phyloP scores from a whole-genome alignment of 345 rosid genomes.

The Bruguiera sexangula region DNA sequence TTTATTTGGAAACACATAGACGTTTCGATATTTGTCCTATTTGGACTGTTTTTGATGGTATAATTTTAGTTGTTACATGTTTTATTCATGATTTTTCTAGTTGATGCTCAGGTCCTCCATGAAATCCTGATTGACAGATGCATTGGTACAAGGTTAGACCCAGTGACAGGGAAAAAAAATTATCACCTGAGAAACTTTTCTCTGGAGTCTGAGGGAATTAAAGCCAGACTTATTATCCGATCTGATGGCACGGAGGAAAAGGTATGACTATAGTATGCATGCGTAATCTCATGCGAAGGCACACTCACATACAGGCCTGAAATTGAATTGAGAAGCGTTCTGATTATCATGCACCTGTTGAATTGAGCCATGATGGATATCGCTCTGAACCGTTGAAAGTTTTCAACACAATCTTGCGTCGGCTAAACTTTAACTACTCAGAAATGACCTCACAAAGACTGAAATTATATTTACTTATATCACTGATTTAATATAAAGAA shows the following conservation, averaged over 20 bases:
- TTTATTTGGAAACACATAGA: background rate
- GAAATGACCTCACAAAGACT: no score
- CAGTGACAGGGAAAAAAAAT: conserved; percentile 70
- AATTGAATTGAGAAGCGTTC: no score
- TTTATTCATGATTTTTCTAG: conserved; percentile 10
- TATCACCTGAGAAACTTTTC: conserved; percentile 66
- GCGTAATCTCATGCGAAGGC: background rate
- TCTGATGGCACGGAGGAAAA: conserved; percentile 89
- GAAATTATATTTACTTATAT: no score
- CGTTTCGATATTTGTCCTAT: background rate
- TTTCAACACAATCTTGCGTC: no score
- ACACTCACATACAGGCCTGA: background rate
- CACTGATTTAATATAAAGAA: no score
- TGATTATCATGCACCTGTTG: no score
- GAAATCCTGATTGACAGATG: conserved; percentile 87
- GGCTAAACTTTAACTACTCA: no score
- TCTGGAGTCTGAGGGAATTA: conserved; percentile 66
- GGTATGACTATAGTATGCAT: conserved; percentile 26
- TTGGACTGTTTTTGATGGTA: background rate
- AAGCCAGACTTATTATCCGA: conserved; percentile 70
- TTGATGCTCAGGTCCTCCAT: conserved; percentile 78
- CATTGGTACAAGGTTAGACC: conserved; percentile 80
- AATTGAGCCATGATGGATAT: no score
- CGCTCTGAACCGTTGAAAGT: no score
- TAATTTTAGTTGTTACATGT: background rate